Evolutionary conservation across 257 asterid genomes (phyloP).

Genomic region (Gentiana dahurica): DNA sequence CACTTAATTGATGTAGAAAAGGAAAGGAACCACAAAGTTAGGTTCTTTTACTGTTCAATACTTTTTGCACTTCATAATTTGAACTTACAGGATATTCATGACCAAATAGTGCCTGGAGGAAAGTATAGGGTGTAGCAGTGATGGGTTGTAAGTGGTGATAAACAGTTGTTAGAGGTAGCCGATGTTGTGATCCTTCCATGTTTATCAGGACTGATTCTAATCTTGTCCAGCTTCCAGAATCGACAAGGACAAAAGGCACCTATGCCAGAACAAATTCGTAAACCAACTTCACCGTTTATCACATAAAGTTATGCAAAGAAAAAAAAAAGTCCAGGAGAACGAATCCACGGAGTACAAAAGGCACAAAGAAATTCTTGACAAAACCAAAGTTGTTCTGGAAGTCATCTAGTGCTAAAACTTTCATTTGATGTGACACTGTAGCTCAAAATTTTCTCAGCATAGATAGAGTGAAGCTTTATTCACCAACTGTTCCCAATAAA

Average conservation of each 20-base stretch:
- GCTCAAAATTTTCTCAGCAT: no score
- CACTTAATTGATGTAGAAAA: background rate
- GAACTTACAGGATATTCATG: slow-evolving; percentile 78
- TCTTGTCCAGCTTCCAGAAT: slow-evolving; percentile 42
- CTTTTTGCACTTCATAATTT: slow-evolving; percentile 8
- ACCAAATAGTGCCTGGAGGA: slow-evolving; percentile 84
- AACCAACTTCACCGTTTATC: background rate
- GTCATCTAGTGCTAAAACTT: background rate
- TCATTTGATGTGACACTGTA: background rate
- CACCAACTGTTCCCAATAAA: no score
- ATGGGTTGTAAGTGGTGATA: slow-evolving; percentile 65
- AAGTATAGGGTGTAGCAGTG: slow-evolving; percentile 55
- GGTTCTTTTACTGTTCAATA: slow-evolving; percentile 2
- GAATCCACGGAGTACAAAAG: no score
- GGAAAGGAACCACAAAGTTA: background rate
- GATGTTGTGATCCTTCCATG: slow-evolving; percentile 86
- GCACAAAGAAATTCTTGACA: background rate
- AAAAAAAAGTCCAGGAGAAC: no score
- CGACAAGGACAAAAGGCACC: slow-evolving; percentile 88
- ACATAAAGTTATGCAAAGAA: no score
- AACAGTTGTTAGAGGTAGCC: slow-evolving; percentile 65
- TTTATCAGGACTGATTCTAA: slow-evolving; percentile 58
- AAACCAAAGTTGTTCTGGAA: background rate
- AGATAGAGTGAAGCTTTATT: no score
- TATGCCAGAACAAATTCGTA: slow-evolving; percentile 14